These are phyloP conservation scores for Mycena amicta DNA, from an alignment of 768 basidiomycete genomes.

Conservation along the genomic window DNA sequence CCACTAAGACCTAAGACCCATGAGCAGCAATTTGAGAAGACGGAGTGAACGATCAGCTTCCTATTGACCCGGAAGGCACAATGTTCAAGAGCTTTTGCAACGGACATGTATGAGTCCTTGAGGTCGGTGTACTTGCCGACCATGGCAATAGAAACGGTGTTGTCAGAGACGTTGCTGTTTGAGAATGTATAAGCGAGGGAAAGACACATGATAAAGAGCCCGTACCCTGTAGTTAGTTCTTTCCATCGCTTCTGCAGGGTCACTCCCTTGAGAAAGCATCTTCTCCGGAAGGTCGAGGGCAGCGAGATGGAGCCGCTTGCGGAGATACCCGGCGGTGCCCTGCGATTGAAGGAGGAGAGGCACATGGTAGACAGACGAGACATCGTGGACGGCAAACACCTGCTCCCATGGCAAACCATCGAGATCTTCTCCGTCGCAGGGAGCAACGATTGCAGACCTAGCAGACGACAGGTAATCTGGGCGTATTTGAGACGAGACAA, in stretches of 20 bases:
- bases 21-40: constrained; percentile 26
- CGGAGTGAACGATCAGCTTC: constrained; percentile 78
- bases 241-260: constrained; percentile 76
- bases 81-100: constrained; percentile 95
- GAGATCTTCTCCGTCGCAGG: constrained; percentile 91
- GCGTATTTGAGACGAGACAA: not conserved
- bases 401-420: constrained; percentile 98
- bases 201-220: not conserved
- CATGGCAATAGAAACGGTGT: constrained; percentile 84
- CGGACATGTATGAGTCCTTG: constrained; percentile 98
- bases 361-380: constrained; percentile 96
- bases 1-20: constrained; percentile 74
- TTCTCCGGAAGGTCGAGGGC: constrained; percentile 55
- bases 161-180: constrained; percentile 93
- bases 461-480: constrained; percentile 92
- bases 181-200: constrained; percentile 3
- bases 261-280: constrained; percentile 61
- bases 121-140: constrained; percentile 98
- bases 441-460: constrained; percentile 79
- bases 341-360: constrained; percentile 90
- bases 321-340: constrained; percentile 85
- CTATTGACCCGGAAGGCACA: constrained; percentile 90
- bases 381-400: constrained; percentile 95
- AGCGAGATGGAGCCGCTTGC: constrained; percentile 76
- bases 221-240: constrained; percentile 78